These are phyloP conservation scores for Hirschioporus abietinus DNA, from an alignment of 768 basidiomycete species.

Conservation along the genomic window DNA sequence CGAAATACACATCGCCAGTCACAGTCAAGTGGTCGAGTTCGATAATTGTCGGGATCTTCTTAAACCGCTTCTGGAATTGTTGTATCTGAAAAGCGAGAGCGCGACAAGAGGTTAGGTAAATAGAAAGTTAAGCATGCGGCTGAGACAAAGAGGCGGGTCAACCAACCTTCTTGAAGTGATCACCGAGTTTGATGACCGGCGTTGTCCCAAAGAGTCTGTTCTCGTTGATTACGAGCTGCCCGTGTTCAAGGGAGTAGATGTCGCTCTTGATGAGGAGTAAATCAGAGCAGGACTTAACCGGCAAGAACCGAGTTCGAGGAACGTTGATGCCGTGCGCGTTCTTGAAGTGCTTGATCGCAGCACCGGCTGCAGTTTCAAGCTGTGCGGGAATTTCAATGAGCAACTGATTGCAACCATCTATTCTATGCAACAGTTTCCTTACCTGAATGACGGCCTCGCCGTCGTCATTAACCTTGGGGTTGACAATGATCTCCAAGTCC, in stretches of 20 bases:
- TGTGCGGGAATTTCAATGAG: constrained; percentile 22
- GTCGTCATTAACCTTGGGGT: constrained; percentile 82
- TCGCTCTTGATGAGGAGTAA: constrained; percentile 87
- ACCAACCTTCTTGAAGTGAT: constrained; percentile 90
- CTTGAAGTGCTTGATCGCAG: constrained; percentile 88
- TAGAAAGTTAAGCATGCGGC: constrained; percentile 1
- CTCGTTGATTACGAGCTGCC: constrained; percentile 80
- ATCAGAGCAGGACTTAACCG: constrained; percentile 85
- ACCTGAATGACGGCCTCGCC: constrained; percentile 82
- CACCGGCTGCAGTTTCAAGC: constrained; percentile 90
- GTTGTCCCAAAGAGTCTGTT: constrained; percentile 79
- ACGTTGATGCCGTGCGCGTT: constrained; percentile 94
- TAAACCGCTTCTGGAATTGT: constrained; percentile 93
- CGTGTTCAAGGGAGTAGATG: constrained; percentile 87
- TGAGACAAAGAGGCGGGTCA: not conserved
- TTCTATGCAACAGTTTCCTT: constrained; percentile 8
- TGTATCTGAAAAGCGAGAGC: constrained; percentile 43
- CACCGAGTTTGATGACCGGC: constrained; percentile 96
- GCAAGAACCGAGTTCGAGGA: constrained; percentile 89
- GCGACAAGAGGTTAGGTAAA: not conserved
- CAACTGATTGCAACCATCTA: constrained; percentile 18
- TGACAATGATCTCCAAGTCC: constrained; percentile 94
- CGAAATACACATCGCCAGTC: constrained; percentile 87
- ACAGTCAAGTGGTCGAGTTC: constrained; percentile 95
- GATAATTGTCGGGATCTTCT: constrained; percentile 85